Conservation (phyloP, 306 rosid genomes). For the Medicago ruthenica region DNA sequence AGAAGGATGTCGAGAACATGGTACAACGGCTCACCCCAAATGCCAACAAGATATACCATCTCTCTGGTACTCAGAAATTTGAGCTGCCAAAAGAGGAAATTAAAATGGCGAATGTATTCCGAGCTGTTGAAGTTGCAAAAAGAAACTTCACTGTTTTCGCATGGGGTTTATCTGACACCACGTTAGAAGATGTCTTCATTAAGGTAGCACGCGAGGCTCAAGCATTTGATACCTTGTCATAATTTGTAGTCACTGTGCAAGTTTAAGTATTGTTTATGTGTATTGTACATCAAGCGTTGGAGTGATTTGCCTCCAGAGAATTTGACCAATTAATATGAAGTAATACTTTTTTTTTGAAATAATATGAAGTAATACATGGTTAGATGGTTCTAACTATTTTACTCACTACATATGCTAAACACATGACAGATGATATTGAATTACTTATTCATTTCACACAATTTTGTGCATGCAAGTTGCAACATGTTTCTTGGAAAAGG, state of each 20-base stretch:
- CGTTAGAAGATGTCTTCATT: slow-evolving; percentile 91
- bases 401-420: not conserved
- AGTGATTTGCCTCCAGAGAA: not conserved
- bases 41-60: slow-evolving; percentile 72
- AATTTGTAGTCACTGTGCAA: slow-evolving; percentile 11
- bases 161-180: slow-evolving; percentile 88
- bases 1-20: slow-evolving; percentile 71
- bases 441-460: not conserved
- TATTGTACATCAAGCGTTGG: not conserved
- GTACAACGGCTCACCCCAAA: slow-evolving; percentile 66
- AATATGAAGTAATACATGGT: not conserved
- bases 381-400: not conserved
- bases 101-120: slow-evolving; percentile 75
- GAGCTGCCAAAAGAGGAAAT: slow-evolving; percentile 84
- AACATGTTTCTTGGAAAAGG: too few species aligned
- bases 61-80: slow-evolving; percentile 94
- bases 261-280: not conserved
- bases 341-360: too few species aligned
- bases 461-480: too few species aligned
- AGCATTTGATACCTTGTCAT: slow-evolving; percentile 53
- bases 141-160: slow-evolving; percentile 75
- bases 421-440: not conserved
- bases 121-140: slow-evolving; percentile 77
- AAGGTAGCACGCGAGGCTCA: slow-evolving; percentile 77
- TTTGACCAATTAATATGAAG: not conserved